Evolutionary conservation across 805 yeast species (phyloP).

Genomic region (Torulaspora indica): DNA sequence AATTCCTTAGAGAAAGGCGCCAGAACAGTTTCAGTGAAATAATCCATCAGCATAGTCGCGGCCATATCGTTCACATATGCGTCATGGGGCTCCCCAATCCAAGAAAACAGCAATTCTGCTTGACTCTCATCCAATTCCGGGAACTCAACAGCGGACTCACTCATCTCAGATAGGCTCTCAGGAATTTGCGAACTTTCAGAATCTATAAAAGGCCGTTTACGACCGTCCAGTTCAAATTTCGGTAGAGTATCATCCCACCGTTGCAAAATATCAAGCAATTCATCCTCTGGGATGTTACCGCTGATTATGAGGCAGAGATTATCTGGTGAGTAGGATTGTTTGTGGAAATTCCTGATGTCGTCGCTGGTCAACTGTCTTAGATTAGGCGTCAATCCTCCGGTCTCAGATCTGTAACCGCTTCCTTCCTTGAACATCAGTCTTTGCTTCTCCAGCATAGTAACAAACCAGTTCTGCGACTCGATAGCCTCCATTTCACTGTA

Average conservation of each 20-base stretch:
- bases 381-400: conserved; percentile 84
- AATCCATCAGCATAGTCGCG: conserved; percentile 62
- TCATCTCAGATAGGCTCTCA: conserved; percentile 40
- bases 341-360: conserved; percentile 73
- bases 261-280: conserved; percentile 55
- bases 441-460: conserved; percentile 56
- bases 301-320: conserved; percentile 77
- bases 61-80: conserved; percentile 59
- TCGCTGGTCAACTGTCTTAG: conserved; percentile 68
- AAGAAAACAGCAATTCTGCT: conserved; percentile 68
- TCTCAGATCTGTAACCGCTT: conserved; percentile 87
- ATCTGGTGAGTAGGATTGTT: conserved; percentile 67
- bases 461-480: conserved; percentile 71
- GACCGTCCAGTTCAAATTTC: conserved; percentile 32
- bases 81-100: conserved; percentile 72
- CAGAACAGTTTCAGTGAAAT: conserved; percentile 71
- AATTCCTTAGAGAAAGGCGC: conserved; percentile 67
- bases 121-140: conserved; percentile 86
- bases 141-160: conserved; percentile 57
- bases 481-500: conserved; percentile 96
- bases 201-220: conserved; percentile 76
- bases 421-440: conserved; percentile 48
- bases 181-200: conserved; percentile 43
- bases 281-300: conserved; percentile 80
- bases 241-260: conserved; percentile 59